Base-by-base conservation (phyloP, 1,139 yeast genomes). In the Kurtzmaniella natalensis region DNA sequence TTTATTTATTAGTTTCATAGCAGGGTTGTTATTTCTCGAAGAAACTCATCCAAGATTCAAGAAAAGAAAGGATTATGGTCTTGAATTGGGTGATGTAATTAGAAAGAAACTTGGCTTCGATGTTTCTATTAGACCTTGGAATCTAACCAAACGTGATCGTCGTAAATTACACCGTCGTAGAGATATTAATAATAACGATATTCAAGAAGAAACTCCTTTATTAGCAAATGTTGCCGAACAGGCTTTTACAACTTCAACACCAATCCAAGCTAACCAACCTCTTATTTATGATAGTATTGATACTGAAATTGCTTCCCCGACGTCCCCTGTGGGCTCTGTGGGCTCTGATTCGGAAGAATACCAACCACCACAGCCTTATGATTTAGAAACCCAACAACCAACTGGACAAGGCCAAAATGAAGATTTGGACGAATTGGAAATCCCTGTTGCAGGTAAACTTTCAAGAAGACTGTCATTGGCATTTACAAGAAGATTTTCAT, bases 1-100 rank as follows among this genome's bases (percentile, higher is more conserved):
- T 33, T 54, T 78, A 21, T 46, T 55, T 47, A 31, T 58, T 28
- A 69, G 78, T 18, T 43, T 65, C 13, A 18, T 63, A 2, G 41
- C 62, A 19, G 77, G 70, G 2, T 56, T 73, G 34, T 62, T 80
- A 31, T 78, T 78, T 45, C 54, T 80, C 26, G 82, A 79, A 48
- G 87, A 80, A 51, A 76, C 84, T 3, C 80, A 76, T 47, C 70
- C 61, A 15, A 51, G 53, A 23, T 55, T 53, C 33, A 66, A 61
- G 43, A 46, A 61, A 37, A 55, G 62, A 37, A 59, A 62, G 38
- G 85, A 78, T 48, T 44, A 53, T 26, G 81, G 83, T 1, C 49
- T 78, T 9, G 77, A 67, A 22, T 28, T 74, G 13, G 84, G 84
- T 10, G 80, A 76, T 44, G 47, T 50, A 37, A 45, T 77, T 29